Percentiles rank a stretch among this genome's conserved stretches.
Evolutionary conservation across 1,139 yeast species (phyloP).

Genomic region (Komagataea norvegica): DNA sequence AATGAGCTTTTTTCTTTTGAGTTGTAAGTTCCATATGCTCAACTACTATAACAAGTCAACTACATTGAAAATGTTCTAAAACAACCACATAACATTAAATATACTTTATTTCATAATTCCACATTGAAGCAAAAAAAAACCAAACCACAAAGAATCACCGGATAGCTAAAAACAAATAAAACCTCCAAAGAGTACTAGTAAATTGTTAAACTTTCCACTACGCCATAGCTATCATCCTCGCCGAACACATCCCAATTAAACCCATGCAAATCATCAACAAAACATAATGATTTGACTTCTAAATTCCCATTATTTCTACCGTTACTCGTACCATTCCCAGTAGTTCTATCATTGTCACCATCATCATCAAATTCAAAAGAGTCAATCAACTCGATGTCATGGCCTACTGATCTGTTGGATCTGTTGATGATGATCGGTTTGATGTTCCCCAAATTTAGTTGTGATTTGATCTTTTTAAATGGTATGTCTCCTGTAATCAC

Average conservation of each 20-base stretch:
- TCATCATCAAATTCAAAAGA: constrained; percentile 1
- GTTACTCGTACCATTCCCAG: no score
- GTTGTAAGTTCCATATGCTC: no score
- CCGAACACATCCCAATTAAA: constrained; percentile 10
- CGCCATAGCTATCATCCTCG: constrained; percentile 4
- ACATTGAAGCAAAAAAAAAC: no score
- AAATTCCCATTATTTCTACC: not conserved
- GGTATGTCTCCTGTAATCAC: constrained; percentile 5
- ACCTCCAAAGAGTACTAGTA: not conserved
- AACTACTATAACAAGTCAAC: no score
- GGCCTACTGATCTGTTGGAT: constrained; percentile 7
- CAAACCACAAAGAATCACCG: no score
- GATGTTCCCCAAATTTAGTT: not conserved
- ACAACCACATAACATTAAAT: no score
- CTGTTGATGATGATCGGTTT: constrained; percentile 12
- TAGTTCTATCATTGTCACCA: not conserved
- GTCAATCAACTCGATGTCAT: constrained; percentile 9
- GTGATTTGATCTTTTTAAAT: constrained; percentile 2
- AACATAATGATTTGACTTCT: constrained; percentile 6
- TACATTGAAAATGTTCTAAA: no score
- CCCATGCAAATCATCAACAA: constrained; percentile 8
- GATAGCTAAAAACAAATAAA: not conserved
- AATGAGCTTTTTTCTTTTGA: no score
- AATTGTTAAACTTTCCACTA: constrained; percentile 8
- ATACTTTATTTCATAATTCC: no score